These are phyloP conservation scores for Glycine soja DNA, from an alignment of 306 rosid species.

Conservation along the genomic window DNA sequence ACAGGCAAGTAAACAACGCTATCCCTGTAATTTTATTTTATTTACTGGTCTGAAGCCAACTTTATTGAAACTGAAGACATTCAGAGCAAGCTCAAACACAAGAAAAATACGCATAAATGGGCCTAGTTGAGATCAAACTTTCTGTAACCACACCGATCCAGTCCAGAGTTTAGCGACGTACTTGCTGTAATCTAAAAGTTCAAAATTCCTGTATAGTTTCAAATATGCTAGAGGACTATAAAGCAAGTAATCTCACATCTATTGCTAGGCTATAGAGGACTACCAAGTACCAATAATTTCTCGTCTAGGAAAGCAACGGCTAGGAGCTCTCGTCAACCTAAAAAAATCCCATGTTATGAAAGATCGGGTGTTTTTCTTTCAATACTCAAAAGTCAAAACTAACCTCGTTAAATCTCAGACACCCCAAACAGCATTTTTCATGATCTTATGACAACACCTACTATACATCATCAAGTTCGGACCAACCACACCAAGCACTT, in stretches of 20 bases:
- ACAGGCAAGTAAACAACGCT: neutral
- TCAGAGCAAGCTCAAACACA: neutral
- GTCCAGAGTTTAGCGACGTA: neutral
- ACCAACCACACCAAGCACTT: slow-evolving; percentile 14
- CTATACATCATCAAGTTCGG: neutral
- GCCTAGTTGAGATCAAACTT: neutral
- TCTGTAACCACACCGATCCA: neutral
- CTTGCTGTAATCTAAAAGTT: neutral
- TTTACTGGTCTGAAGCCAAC: neutral
- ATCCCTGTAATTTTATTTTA: neutral
- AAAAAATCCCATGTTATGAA: no score
- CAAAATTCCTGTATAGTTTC: neutral
- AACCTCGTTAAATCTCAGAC: neutral
- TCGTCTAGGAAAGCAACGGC: neutral
- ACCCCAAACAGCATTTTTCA: neutral
- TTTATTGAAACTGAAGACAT: no score
- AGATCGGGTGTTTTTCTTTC: neutral
- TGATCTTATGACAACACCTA: neutral
- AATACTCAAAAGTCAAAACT: neutral
- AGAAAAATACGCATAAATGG: neutral
- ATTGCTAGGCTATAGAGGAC: no score
- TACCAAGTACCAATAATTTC: neutral
- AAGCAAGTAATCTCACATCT: no score
- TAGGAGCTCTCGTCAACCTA: neutral
- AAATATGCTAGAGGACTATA: neutral